These are phyloP conservation scores for Umbelopsis sp. DNA, from an alignment of 371 early-diverging fungal genomes.

Conservation along the genomic window DNA sequence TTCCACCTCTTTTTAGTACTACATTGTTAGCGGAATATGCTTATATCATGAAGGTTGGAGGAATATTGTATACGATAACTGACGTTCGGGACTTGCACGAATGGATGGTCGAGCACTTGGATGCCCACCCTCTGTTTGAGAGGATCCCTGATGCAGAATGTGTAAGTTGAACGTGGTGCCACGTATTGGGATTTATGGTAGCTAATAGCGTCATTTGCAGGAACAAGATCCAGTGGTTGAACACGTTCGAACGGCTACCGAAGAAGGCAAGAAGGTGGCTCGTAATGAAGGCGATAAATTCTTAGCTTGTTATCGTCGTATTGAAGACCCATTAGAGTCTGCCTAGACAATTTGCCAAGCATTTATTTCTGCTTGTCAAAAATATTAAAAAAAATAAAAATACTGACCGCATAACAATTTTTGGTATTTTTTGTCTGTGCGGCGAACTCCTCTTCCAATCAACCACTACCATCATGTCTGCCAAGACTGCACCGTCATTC, in stretches of 20 bases:
- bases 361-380: neutral
- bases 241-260: conserved; percentile 86
- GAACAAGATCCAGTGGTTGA: conserved; percentile 85
- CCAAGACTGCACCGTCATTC: neutral
- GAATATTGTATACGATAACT: conserved; percentile 95
- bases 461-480: neutral
- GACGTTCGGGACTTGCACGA: conserved; percentile 93
- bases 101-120: conserved; percentile 97
- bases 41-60: conserved; percentile 86
- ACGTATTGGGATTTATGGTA: neutral
- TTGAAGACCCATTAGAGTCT: conserved; percentile 56
- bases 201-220: conserved; percentile 32
- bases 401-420: neutral
- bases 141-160: conserved; percentile 85
- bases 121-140: conserved; percentile 92
- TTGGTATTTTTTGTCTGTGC: conserved; percentile 10
- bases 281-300: conserved; percentile 95
- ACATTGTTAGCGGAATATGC: conserved; percentile 96
- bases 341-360: conserved; percentile 13
- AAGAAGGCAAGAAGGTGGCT: conserved; percentile 97
- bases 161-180: conserved; percentile 37
- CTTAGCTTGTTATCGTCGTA: conserved; percentile 88
- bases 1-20: conserved; percentile 37
- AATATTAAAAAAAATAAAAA: neutral
- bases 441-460: neutral